Conservation (phyloP, 1,284 basidiomycete species). For the Coriolopsis trogii region DNA sequence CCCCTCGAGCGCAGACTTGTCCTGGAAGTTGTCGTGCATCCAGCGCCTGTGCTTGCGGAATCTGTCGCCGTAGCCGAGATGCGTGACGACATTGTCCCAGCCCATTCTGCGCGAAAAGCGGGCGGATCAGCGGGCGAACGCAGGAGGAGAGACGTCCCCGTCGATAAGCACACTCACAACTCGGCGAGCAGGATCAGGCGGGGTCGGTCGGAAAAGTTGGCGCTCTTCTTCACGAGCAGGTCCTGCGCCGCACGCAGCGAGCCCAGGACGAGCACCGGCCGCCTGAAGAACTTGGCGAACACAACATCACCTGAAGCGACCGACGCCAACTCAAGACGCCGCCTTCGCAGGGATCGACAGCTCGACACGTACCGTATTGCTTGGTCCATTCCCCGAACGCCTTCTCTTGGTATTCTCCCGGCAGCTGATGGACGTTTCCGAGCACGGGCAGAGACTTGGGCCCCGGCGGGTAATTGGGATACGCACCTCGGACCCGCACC, state of each 20-base stretch:
- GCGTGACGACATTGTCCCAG: conserved; percentile 29
- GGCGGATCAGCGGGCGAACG: conserved; percentile 17
- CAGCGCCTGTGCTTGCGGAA: conserved; percentile 35
- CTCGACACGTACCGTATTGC: conserved; percentile 27
- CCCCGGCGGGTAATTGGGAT: conserved; percentile 44
- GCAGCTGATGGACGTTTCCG: conserved; percentile 53
- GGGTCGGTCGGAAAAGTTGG: conserved; percentile 50
- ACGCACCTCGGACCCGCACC: neutral
- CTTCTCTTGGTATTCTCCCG: conserved; percentile 39
- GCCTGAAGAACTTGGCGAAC: conserved; percentile 40
- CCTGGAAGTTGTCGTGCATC: conserved; percentile 33
- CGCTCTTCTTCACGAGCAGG: conserved; percentile 53
- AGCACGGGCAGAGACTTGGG: conserved; percentile 48
- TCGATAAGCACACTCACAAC: conserved; percentile 31
- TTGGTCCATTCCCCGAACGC: conserved; percentile 39
- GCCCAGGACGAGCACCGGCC: conserved; percentile 23
- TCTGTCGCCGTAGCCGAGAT: conserved; percentile 31
- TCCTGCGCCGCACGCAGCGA: conserved; percentile 52
- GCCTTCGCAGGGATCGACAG: conserved; percentile 21
- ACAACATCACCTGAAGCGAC: conserved; percentile 36
- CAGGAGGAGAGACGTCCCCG: neutral
- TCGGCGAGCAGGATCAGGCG: conserved; percentile 31
- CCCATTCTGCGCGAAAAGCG: conserved; percentile 28
- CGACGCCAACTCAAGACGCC: conserved; percentile 35
- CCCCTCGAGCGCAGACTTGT: conserved; percentile 22